A percentile compares a stretch with the other conserved stretches of the same genome.
Evolutionary conservation across 495 filamentous ascomycete genomes (phyloP).

Genomic region (Penicillium bialowiezense): DNA sequence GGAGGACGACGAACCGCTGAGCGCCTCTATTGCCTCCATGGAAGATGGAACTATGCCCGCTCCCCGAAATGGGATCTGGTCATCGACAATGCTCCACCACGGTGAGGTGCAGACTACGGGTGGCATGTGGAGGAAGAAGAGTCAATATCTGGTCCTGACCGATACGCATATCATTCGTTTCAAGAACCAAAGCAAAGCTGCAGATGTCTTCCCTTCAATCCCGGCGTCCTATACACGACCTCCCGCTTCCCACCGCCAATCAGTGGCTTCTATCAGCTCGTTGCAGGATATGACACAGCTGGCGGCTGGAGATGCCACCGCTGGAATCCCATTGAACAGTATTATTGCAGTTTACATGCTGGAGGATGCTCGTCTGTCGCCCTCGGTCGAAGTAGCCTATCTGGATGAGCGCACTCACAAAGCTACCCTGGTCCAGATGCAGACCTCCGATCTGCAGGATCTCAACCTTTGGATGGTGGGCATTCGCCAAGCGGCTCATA

Average conservation of each 20-base stretch:
- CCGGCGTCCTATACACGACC: constrained; percentile 39
- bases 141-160: constrained; percentile 88
- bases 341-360: constrained; percentile 75
- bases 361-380: constrained; percentile 76
- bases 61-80: constrained; percentile 37
- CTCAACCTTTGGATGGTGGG: constrained; percentile 71
- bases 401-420: constrained; percentile 70
- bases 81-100: constrained; percentile 56
- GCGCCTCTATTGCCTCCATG: constrained; percentile 33
- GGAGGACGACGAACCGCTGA: constrained; percentile 47
- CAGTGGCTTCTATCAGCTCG: constrained; percentile 59
- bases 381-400: constrained; percentile 73
- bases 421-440: constrained; percentile 61
- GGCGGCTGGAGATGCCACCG: constrained; percentile 44
- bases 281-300: constrained; percentile 58
- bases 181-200: constrained; percentile 69
- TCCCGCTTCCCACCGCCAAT: constrained; percentile 45
- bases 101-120: constrained; percentile 79
- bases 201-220: constrained; percentile 60
- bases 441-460: constrained; percentile 69
- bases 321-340: constrained; percentile 64
- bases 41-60: constrained; percentile 29
- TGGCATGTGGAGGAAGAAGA: constrained; percentile 79
- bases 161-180: constrained; percentile 78
- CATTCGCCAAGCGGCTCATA: constrained; percentile 60